Evolutionary conservation across 805 yeast genomes (phyloP).

Genomic region (Yarrowia porcina): DNA sequence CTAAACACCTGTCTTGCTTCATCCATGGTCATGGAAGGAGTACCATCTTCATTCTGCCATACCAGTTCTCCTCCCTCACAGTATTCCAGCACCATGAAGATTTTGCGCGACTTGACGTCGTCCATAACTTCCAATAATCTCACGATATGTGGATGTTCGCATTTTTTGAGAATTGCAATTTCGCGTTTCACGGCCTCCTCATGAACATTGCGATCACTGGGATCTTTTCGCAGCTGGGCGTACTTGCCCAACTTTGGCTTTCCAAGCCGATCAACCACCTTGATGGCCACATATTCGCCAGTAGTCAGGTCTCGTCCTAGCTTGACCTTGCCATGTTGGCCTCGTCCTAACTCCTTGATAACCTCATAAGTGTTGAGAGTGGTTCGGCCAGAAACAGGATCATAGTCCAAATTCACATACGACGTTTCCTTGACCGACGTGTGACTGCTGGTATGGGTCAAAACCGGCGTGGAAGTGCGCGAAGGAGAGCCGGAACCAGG

Average conservation of each 20-base stretch:
- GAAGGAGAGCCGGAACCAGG: background rate
- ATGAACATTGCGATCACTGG: constrained; percentile 38
- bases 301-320: constrained; percentile 71
- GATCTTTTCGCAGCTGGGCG: constrained; percentile 30
- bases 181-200: constrained; percentile 80
- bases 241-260: constrained; percentile 52
- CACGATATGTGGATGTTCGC: constrained; percentile 91
- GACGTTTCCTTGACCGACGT: constrained; percentile 76
- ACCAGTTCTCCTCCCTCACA: constrained; percentile 85
- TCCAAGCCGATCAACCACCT: constrained; percentile 77
- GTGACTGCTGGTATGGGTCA: background rate
- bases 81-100: constrained; percentile 85
- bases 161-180: constrained; percentile 88
- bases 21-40: constrained; percentile 19
- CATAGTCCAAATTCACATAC: constrained; percentile 76
- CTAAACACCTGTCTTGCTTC: constrained; percentile 56
- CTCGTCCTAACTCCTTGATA: constrained; percentile 80
- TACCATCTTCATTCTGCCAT: constrained; percentile 23
- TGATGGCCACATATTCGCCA: constrained; percentile 74
- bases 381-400: constrained; percentile 78
- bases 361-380: constrained; percentile 88
- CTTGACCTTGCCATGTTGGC: constrained; percentile 99
- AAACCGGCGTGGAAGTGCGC: background rate
- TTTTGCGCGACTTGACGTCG: constrained; percentile 76
- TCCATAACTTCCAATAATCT: constrained; percentile 81